phyloP scores from a whole-genome alignment of 2,329 filamentous ascomycete genomes.

The Macrophomina tecta region DNA sequence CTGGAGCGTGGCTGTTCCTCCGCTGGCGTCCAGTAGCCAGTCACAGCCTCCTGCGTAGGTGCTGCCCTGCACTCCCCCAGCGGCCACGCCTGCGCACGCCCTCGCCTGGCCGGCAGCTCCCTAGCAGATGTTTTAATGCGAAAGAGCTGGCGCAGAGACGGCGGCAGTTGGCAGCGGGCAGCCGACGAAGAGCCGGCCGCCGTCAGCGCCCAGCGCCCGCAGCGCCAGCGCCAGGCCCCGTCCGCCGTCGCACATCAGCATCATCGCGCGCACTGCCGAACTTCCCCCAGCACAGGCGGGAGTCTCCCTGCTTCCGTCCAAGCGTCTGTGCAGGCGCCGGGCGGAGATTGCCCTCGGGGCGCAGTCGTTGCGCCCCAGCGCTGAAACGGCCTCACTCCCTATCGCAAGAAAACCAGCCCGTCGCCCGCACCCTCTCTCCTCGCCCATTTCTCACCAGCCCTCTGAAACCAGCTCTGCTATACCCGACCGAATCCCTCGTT shows the following conservation, averaged over 20 bases:
- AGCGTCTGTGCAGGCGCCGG: not conserved
- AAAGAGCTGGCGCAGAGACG: not conserved
- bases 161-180: not conserved
- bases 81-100: not conserved
- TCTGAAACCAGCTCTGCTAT: not conserved
- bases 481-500: constrained; percentile 14
- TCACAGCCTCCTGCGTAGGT: constrained; percentile 6
- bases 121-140: not conserved
- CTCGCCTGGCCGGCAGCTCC: not conserved
- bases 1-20: constrained; percentile 11
- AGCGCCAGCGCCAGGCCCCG: too few species aligned
- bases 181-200: constrained; percentile 4
- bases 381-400: constrained; percentile 20
- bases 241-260: not conserved
- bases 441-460: constrained; percentile 13
- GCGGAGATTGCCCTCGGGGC: constrained; percentile 22
- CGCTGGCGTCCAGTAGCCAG: not conserved
- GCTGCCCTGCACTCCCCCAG: not conserved
- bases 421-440: not conserved
- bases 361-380: constrained; percentile 12
- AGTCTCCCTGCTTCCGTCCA: not conserved
- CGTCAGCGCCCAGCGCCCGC: too few species aligned
- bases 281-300: not conserved
- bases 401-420: constrained; percentile 21
- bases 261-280: not conserved